Evolutionary conservation across 176 grass and related monocot species (phyloP).

Genomic region (Eremochloa ophiuroides): DNA sequence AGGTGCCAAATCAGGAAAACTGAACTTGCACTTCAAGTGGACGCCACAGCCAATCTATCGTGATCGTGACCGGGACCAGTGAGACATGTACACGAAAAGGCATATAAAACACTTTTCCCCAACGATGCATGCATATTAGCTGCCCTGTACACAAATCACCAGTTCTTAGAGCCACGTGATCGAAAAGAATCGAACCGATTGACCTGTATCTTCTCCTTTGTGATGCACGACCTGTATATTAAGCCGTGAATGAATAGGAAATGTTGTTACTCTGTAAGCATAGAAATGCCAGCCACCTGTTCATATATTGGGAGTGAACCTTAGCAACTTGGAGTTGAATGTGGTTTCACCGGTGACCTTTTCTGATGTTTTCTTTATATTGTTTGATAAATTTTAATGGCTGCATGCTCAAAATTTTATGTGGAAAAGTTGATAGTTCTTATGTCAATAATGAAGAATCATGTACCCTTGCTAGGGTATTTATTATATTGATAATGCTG

Average conservation of each 20-base stretch:
- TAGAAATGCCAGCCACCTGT: not conserved
- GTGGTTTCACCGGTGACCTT: not conserved
- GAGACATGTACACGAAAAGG: conserved; percentile 13
- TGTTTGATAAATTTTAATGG: not conserved
- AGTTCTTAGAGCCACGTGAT: not conserved
- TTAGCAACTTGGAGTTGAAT: not conserved
- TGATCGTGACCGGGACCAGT: conserved; percentile 49
- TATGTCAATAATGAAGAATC: no score
- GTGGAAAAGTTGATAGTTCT: not conserved
- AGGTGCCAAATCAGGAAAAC: conserved; percentile 91
- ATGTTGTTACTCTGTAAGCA: not conserved
- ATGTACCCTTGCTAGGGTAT: not conserved
- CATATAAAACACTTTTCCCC: not conserved
- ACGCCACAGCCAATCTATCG: conserved; percentile 86
- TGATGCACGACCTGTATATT: not conserved
- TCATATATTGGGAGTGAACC: not conserved
- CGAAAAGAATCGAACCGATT: not conserved
- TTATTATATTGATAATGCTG: no score
- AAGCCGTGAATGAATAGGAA: not conserved
- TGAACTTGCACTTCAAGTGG: conserved; percentile 89
- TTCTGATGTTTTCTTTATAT: not conserved
- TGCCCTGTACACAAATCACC: not conserved
- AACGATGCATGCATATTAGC: not conserved
- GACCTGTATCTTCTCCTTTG: not conserved
- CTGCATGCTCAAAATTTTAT: not conserved